These are phyloP conservation scores for Kalaharituber pfeilii DNA, from an alignment of 2,329 filamentous ascomycete genomes.

Conservation along the genomic window DNA sequence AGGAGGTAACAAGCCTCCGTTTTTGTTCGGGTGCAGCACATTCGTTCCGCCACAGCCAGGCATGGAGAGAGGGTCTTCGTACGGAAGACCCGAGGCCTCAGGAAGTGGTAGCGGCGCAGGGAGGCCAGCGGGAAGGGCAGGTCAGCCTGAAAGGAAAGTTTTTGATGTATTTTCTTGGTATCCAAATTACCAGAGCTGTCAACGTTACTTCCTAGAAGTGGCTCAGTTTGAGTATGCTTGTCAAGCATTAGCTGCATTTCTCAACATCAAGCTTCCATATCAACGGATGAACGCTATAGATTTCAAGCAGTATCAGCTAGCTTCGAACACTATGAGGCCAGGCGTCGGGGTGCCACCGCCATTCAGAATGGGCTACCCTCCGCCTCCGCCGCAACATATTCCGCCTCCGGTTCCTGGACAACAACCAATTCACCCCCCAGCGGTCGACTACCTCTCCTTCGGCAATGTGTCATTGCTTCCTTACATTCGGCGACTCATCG, in stretches of 20 bases:
- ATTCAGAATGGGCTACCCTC: background rate
- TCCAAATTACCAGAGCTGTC: conserved; percentile 74
- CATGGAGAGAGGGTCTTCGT: background rate
- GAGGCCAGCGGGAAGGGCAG: background rate
- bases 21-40: too few species aligned
- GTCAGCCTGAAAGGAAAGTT: background rate
- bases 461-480: conserved; percentile 53
- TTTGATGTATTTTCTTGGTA: conserved; percentile 89
- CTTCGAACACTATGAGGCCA: background rate
- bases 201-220: conserved; percentile 78
- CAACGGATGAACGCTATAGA: conserved; percentile 36
- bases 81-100: background rate
- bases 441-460: background rate
- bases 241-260: conserved; percentile 71
- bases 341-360: background rate
- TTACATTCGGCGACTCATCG: conserved; percentile 76
- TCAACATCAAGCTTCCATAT: conserved; percentile 83
- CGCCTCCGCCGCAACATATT: background rate
- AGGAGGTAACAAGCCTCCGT: too few species aligned
- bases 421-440: background rate
- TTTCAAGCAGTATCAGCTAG: conserved; percentile 1
- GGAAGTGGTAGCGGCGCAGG: background rate
- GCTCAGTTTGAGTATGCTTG: conserved; percentile 69
- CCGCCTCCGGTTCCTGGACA: background rate
- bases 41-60: background rate